Base-by-base conservation (phyloP, 2,329 filamentous ascomycete species). In the Rhinocladiella similis region DNA sequence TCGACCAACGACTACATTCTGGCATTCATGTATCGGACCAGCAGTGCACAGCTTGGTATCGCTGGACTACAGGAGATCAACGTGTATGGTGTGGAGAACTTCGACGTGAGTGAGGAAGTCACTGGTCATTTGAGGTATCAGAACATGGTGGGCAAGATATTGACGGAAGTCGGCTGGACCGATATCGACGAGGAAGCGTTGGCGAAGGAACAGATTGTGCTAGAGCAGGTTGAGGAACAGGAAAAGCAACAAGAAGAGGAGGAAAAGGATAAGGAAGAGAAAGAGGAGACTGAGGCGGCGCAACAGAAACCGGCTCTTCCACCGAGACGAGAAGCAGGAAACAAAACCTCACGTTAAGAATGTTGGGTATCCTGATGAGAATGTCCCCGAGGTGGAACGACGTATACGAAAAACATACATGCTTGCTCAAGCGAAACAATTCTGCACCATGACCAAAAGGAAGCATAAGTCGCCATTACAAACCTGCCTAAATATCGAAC, bases 1-100 rank as follows among this genome's bases (percentile, higher is more conserved):
- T 90, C 87, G 10, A 84, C 85, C 50, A 89, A 90, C 61, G 90
- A 94, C 71, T 89, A 89, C 69, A 84, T 94, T 41, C 81, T 94
- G 1, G 89, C 83, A 1, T 91, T 93, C 67, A 74, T 93, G n/a
- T 93, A 94, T 70, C 83, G 90, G 39, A 85, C 88, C 3, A 88
- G 87, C 29, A 89, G 84, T 53, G 82, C 91, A 33, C 85, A 90
- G 60, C 79, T 87, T 25, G 90, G 90, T 3, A 82, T 93, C 35
- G 90, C 89, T 0, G 90, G 90, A 1, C 74, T 95, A 2, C 87
- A 93, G 68, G 77, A 82, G 36, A 82, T 91, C 19, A 72, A 80
- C 7, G 83, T 92, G 14, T 80, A 83, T 4, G 87, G 87, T 2
- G 80, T 94, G 0, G 75, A 82, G 54, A 83, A 82, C 33, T 75